These are phyloP conservation scores for Boletus tomentosulus DNA, from an alignment of 768 basidiomycete genomes.

Conservation along the genomic window DNA sequence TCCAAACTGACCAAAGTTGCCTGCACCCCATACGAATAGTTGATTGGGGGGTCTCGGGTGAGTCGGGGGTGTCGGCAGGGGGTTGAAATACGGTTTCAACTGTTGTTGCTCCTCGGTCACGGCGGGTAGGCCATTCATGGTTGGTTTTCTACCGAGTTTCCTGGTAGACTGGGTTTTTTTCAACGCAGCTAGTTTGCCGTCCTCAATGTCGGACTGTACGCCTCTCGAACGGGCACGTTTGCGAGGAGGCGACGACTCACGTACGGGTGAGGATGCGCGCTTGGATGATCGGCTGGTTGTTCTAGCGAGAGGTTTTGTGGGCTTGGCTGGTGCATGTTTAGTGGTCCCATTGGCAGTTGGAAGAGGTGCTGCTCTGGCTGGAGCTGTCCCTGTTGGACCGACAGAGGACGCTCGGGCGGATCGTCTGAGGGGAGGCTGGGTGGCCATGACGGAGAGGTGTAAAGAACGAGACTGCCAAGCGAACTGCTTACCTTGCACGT, in stretches of 20 bases:
- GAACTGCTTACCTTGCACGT: conserved; percentile 13
- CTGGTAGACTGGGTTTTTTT: conserved; percentile 24
- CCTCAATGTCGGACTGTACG: conserved; percentile 42
- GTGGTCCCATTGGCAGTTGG: conserved; percentile 24
- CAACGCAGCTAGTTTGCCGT: conserved; percentile 25
- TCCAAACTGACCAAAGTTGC: conserved; percentile 95
- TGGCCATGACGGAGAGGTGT: conserved; percentile 22
- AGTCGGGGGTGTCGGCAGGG: conserved; percentile 55
- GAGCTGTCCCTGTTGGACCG: conserved; percentile 31
- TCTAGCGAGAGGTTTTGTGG: conserved; percentile 26
- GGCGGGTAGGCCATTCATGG: conserved; percentile 28
- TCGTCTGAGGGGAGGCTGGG: conserved; percentile 41
- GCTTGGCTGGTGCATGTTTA: conserved; percentile 35
- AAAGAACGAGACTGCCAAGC: background rate
- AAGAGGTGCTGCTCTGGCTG: conserved; percentile 29
- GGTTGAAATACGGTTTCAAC: conserved; percentile 57
- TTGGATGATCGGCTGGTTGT: conserved; percentile 34
- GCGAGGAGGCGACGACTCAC: conserved; percentile 42
- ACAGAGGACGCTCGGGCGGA: conserved; percentile 50
- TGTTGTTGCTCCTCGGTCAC: conserved; percentile 36
- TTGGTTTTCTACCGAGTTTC: conserved; percentile 29
- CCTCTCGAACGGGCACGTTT: conserved; percentile 44
- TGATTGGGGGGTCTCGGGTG: conserved; percentile 62
- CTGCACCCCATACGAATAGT: conserved; percentile 86
- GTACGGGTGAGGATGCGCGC: conserved; percentile 47